Evolutionary conservation across 2,329 filamentous ascomycete genomes (phyloP).

Genomic region (Sporothrix euskadiensis): DNA sequence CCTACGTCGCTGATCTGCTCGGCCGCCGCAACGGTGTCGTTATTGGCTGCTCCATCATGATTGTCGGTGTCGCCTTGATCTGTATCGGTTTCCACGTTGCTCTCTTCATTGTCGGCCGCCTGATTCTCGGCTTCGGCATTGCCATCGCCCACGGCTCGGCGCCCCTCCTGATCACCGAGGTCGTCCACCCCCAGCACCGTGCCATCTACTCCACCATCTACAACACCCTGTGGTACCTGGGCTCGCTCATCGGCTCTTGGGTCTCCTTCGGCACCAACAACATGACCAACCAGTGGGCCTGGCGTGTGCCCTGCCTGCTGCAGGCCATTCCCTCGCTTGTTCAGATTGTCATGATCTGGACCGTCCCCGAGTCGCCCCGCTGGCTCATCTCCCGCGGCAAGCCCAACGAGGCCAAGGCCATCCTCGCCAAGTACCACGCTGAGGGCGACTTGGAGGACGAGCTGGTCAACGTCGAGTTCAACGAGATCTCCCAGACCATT

Average conservation of each 20-base stretch:
- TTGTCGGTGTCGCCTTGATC: constrained; percentile 45
- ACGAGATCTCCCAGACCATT: constrained; percentile 32
- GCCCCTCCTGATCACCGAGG: constrained; percentile 30
- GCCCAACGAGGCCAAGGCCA: constrained; percentile 26
- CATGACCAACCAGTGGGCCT: constrained; percentile 30
- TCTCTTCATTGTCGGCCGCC: constrained; percentile 38
- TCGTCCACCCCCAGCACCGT: constrained; percentile 30
- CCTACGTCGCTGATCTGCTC: constrained; percentile 48
- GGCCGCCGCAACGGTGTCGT: constrained; percentile 49
- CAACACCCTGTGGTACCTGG: constrained; percentile 39
- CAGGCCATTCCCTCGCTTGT: constrained; percentile 32
- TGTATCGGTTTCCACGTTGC: constrained; percentile 40
- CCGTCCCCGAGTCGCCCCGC: constrained; percentile 37
- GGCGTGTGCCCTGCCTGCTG: constrained; percentile 31
- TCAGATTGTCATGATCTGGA: constrained; percentile 31
- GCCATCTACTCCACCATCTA: constrained; percentile 31
- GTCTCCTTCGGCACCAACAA: constrained; percentile 30
- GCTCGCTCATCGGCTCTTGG: constrained; percentile 35
- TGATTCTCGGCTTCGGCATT: constrained; percentile 33
- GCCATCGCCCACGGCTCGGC: constrained; percentile 31
- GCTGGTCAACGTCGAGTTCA: constrained; percentile 31
- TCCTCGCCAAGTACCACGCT: constrained; percentile 32
- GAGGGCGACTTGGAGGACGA: constrained; percentile 29
- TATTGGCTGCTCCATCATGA: constrained; percentile 44
- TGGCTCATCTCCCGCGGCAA: constrained; percentile 36